A percentile compares a stretch with the other conserved stretches of the same genome.
phyloP scores from a whole-genome alignment of 2,329 filamentous ascomycete genomes.

The Pseudonectria buxi region DNA sequence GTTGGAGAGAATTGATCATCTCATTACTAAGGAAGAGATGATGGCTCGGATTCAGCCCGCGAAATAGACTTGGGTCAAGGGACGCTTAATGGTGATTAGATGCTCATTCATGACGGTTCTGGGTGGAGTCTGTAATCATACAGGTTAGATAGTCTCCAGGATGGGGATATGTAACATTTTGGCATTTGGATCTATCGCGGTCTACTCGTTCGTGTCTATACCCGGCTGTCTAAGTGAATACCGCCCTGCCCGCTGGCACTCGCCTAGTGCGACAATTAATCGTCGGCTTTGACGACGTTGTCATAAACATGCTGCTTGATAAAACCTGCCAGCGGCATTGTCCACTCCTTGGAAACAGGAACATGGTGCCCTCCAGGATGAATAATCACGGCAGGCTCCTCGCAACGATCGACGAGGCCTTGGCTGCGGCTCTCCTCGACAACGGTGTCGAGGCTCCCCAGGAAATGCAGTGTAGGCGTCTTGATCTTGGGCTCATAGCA shows the following conservation, averaged over 20 bases:
- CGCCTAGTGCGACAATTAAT: conserved; percentile 9
- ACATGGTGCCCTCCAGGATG: conserved; percentile 91
- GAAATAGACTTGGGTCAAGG: conserved; percentile 21
- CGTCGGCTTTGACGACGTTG: conserved; percentile 17
- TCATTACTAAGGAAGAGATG: conserved; percentile 99
- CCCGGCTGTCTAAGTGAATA: conserved; percentile 8
- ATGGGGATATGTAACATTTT: conserved; percentile 25
- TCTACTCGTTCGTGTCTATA: conserved; percentile 19
- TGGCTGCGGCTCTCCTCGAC: conserved; percentile 71
- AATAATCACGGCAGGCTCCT: conserved; percentile 47
- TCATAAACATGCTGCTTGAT: conserved; percentile 40
- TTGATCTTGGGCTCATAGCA: conserved; percentile 64
- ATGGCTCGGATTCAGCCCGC: conserved; percentile 90
- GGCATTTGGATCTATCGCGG: conserved; percentile 14
- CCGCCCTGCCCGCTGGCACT: conserved; percentile 1
- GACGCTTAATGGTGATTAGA: conserved; percentile 12
- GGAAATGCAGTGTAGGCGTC: conserved; percentile 74
- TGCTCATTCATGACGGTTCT: conserved; percentile 22
- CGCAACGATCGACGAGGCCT: conserved; percentile 59
- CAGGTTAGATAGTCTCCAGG: conserved; percentile 28
- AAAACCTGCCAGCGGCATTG: conserved; percentile 67
- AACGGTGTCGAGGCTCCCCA: conserved; percentile 80
- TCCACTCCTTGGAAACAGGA: conserved; percentile 75
- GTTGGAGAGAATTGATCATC: conserved; percentile 86
- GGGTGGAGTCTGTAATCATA: conserved; percentile 27